These are phyloP conservation scores for Xylaria venustula DNA, from an alignment of 495 filamentous ascomycete genomes.

Conservation along the genomic window DNA sequence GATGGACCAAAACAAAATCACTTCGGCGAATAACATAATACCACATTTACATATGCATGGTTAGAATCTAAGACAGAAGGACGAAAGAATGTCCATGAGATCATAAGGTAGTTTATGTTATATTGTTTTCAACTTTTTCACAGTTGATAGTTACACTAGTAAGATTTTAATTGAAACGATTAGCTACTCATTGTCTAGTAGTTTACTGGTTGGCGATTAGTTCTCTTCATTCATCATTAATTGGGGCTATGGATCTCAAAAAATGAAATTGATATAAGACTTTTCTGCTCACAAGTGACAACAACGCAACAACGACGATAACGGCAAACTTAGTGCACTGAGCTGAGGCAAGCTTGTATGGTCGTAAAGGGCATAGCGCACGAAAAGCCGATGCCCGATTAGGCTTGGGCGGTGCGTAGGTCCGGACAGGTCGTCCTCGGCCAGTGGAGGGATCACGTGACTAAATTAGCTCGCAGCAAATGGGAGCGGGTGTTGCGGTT, in stretches of 20 bases:
- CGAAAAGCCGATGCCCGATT: not conserved
- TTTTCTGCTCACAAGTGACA: no score
- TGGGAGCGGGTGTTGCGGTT: slow-evolving; percentile 19
- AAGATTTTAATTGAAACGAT: no score
- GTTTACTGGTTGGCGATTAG: no score
- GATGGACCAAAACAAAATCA: not conserved
- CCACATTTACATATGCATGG: not conserved
- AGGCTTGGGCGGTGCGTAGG: not conserved
- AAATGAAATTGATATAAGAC: no score
- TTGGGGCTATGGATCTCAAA: no score
- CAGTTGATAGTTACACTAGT: no score
- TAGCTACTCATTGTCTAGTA: no score
- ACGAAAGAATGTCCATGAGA: not conserved
- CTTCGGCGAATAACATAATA: not conserved
- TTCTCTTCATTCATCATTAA: no score
- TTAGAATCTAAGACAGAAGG: not conserved
- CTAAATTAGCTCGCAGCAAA: slow-evolving; percentile 9
- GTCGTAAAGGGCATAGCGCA: not conserved
- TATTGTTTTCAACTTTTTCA: no score
- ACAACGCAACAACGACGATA: no score
- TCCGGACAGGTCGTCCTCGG: slow-evolving; percentile 5
- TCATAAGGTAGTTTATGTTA: not conserved
- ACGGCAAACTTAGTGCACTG: no score
- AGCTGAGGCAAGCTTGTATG: not conserved
- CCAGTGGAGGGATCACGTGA: slow-evolving; percentile 11